Base-by-base conservation (phyloP, 345 rosid genomes). In the Stellera chamaejasme region DNA sequence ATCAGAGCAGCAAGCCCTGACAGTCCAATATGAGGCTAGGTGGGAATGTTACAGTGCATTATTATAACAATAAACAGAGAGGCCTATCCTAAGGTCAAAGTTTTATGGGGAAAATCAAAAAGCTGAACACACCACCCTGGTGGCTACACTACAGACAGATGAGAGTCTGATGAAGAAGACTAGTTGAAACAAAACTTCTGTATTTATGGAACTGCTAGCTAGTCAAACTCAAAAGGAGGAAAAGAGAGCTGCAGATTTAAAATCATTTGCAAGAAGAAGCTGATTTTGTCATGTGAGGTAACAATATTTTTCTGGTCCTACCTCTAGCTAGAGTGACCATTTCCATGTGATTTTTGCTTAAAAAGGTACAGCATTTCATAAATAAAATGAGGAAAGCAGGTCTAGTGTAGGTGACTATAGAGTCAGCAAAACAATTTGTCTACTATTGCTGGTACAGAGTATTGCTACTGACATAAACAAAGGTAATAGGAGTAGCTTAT, bases 21-120 rank as follows among this genome's bases (percentile, higher is more conserved):
- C 23, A 19, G 50, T 43, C 9, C 39, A 32, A 32, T 32, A 5
- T 32, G 39, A 57, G 26, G 57, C 39, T 25, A 46, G 9, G 16
- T n/a, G n/a, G n/a, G n/a, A n/a, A n/a, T n/a, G n/a, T 27, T 9
- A 32, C 12, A 32, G 41, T 28, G 43, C 54, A 57, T 58, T 53
- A 65, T 16, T 12, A 60, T 19, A 42, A 61, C 54, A 46, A 19
- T 32, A 39, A 48, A 27, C 26, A 15, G n/a, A 16, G 54, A 50
- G 65, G 39, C 50, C 58, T 43, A 50, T 19, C 23, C 23, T 19
- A 46, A 54, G 44, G 66, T 66, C 68, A 62, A 53, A 55, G 65
- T 66, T 71, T 66, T 43, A 55, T 58, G 65, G 66, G 68, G 54
- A 49, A 58, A 28, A 11, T 45, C 42, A 52, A 58, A 56, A 61